Percentiles rank a stretch among this genome's conserved stretches.
These are phyloP conservation scores for Lactarius hengduanensis DNA, from an alignment of 768 basidiomycete genomes.

Conservation along the genomic window DNA sequence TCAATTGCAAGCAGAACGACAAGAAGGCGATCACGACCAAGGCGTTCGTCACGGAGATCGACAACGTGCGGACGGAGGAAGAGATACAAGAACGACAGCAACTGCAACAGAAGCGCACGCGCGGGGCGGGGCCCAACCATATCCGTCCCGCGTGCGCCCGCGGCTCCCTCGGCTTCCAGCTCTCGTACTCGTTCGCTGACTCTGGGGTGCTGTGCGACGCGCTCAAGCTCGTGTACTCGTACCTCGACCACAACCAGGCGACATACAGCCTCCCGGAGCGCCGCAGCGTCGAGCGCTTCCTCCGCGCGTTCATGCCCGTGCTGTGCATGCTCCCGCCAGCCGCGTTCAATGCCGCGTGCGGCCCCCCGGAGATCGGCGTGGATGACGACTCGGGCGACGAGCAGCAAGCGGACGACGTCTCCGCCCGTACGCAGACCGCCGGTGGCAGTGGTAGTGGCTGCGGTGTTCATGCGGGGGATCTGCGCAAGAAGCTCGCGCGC, in stretches of 20 bases:
- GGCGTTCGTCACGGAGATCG: conserved; percentile 78
- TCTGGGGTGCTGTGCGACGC: conserved; percentile 80
- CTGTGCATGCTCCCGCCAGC: conserved; percentile 69
- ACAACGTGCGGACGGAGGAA: conserved; percentile 54
- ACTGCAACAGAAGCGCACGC: conserved; percentile 24
- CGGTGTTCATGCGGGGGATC: conserved; percentile 34
- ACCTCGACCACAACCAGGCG: conserved; percentile 82
- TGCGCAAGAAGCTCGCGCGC: conserved; percentile 77
- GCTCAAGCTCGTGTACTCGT: conserved; percentile 86
- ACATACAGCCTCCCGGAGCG: conserved; percentile 77
- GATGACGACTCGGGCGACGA: conserved; percentile 37
- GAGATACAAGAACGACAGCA: conserved; percentile 29
- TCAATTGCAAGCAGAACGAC: conserved; percentile 92
- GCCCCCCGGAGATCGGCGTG: conserved; percentile 50
- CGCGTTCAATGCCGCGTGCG: conserved; percentile 65
- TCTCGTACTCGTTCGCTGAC: conserved; percentile 77
- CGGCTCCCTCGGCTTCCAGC: conserved; percentile 62
- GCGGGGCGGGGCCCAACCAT: background rate
- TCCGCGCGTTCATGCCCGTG: conserved; percentile 79
- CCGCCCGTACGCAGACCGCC: conserved; percentile 6
- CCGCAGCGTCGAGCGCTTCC: conserved; percentile 78
- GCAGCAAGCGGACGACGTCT: conserved; percentile 12
- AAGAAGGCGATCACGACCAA: conserved; percentile 90
- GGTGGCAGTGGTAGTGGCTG: conserved; percentile 31
- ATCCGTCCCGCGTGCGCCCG: conserved; percentile 37